Evolutionary conservation across 306 rosid species (phyloP).

Genomic region (Dryas alaskensis): DNA sequence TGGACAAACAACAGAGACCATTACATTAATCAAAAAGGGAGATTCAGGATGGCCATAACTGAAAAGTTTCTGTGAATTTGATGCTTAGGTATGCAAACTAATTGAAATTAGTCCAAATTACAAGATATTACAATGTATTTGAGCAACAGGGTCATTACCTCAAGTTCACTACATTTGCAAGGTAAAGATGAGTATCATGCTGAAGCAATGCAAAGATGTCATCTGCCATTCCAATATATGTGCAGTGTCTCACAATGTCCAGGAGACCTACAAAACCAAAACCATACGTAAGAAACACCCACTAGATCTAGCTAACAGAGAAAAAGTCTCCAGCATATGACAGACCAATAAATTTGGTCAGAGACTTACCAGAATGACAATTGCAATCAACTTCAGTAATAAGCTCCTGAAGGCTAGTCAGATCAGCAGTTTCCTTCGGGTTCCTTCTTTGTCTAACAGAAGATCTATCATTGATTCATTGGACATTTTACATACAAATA

Average conservation of each 20-base stretch:
- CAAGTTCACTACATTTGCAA: slow-evolving; percentile 78
- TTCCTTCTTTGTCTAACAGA: slow-evolving; percentile 87
- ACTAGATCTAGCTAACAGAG: slow-evolving; percentile 19
- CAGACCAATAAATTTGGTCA: slow-evolving; percentile 7
- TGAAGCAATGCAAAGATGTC: slow-evolving; percentile 84
- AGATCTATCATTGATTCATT: slow-evolving; percentile 47
- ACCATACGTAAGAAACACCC: slow-evolving; percentile 18
- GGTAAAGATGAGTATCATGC: slow-evolving; percentile 87
- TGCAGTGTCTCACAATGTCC: slow-evolving; percentile 72
- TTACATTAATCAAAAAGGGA: too few relatives aligned
- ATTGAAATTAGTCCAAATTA: neutral
- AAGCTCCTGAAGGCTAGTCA: slow-evolving; percentile 77
- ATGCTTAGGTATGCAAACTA: neutral
- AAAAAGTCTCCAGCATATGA: slow-evolving; percentile 8
- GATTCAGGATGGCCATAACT: too few relatives aligned
- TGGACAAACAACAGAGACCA: too few relatives aligned
- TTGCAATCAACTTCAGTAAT: slow-evolving; percentile 58
- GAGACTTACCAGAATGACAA: slow-evolving; percentile 60
- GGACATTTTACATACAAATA: slow-evolving; percentile 13
- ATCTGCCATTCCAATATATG: slow-evolving; percentile 96
- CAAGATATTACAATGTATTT: neutral
- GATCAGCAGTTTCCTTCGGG: slow-evolving; percentile 69
- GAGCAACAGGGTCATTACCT: slow-evolving; percentile 53
- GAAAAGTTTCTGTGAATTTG: too few relatives aligned
- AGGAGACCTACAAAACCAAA: slow-evolving; percentile 57